Conservation (phyloP, 805 yeast genomes). For the Blastobotrys terrestris region DNA sequence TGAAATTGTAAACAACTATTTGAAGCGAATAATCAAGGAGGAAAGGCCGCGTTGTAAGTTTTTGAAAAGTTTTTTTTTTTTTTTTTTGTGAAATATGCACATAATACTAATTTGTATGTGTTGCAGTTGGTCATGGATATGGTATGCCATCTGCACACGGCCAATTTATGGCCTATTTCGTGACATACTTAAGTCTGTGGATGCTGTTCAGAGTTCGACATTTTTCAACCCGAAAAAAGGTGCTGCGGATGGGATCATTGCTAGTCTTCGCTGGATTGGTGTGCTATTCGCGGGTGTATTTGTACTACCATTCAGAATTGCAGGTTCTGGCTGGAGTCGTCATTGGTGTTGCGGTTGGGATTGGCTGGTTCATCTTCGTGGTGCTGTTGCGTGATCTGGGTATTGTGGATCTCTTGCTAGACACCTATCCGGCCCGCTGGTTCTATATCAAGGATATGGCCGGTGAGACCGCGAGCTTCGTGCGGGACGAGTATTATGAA, state of each 20-base stretch:
- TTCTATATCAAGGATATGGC: constrained; percentile 35
- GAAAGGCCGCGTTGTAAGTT: constrained; percentile 54
- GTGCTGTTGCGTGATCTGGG: constrained; percentile 61
- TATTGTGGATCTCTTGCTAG: constrained; percentile 55
- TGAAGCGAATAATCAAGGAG: constrained; percentile 59
- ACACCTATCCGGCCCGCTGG: constrained; percentile 46
- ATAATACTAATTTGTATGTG: constrained; percentile 1
- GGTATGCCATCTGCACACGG: constrained; percentile 99
- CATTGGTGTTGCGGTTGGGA: constrained; percentile 57
- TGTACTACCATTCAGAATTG: constrained; percentile 64
- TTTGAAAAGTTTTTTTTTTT: constrained; percentile 1
- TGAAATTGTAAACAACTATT: constrained; percentile 62
- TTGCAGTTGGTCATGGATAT: constrained; percentile 44
- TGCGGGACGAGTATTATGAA: constrained; percentile 27
- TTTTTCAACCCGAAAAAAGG: constrained; percentile 23
- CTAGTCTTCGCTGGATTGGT: constrained; percentile 37
- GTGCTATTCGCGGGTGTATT: constrained; percentile 64
- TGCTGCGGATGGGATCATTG: constrained; percentile 21
- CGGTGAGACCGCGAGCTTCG: constrained; percentile 27
- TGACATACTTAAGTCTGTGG: constrained; percentile 32
- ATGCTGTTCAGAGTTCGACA: constrained; percentile 27
- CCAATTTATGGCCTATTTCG: constrained; percentile 87
- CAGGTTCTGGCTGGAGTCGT: constrained; percentile 73
- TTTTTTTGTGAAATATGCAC: neutral
- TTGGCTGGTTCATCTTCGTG: constrained; percentile 47